Evolutionary conservation across 2,329 filamentous ascomycete species (phyloP), one percentile per base, ranked within the genome.

Genomic region (Cadophora luteo-olivacea): DNA sequence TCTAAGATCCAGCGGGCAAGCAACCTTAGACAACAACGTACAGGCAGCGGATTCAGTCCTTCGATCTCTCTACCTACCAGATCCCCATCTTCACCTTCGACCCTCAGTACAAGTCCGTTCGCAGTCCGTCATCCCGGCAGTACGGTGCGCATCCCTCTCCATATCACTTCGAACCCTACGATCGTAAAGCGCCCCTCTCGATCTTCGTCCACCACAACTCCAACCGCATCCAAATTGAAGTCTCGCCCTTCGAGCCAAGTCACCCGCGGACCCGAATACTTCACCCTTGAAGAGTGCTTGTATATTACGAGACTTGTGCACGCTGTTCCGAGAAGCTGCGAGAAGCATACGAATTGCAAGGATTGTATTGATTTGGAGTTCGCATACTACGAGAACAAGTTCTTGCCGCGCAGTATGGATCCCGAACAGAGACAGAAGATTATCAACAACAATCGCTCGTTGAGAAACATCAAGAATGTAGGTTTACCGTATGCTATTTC

Each of bases 401-500:
- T 68, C 66, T 75, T 77, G 73, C 69, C 75, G 69, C 72, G 70
- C 25, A 66, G 63, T 52, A 75, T 77, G 41, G 67, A 75, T 54
- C 73, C 75, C 33, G 75, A 78, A 38, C 75, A 77, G 64, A 75
- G 77, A 57, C 72, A 77, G 68, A 74, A 72, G 70, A 77, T 78
- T 58, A 77, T 78, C 60, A 74, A 73, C 58, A 77, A 76, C 36
- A 79, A 79, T 68, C 68, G 74, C 62, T 77, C 76, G 58, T 71
- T 79, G 33, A 71, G 77, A 32, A 77, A 74, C 45, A 79, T 79
- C 66, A 79, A 79, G 71, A 78, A 77, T 74, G 77, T 77, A 72
- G 51, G 74, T 68, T 22, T 16, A 14, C n/a, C 24, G 1, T 29
- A 3, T 48, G 8, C 33, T 41, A 12, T 45, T 12, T 22, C 64